A percentile compares a stretch with the other conserved stretches of the same genome.
phyloP scores from a whole-genome alignment of 306 rosid genomes.

The Corylus avellana region DNA sequence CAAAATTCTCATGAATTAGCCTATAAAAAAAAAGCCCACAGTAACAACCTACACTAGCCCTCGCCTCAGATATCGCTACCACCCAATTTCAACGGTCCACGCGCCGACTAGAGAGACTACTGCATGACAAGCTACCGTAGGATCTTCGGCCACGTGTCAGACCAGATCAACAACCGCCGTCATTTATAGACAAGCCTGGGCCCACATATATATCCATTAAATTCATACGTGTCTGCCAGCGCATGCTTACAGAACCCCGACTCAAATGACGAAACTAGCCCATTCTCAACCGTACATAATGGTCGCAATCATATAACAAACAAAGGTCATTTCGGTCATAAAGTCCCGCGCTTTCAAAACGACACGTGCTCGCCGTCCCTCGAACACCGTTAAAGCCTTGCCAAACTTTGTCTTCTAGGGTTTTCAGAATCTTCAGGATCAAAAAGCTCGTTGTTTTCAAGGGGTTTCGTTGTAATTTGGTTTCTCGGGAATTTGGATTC shows the following conservation, averaged over 20 bases:
- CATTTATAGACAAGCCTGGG: slow-evolving; percentile 17
- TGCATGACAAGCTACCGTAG: slow-evolving; percentile 1
- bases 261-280: slow-evolving; percentile 11
- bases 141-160: slow-evolving; percentile 32
- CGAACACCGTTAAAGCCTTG: slow-evolving; percentile 31
- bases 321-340: slow-evolving; percentile 10
- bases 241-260: slow-evolving; percentile 2
- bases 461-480: slow-evolving; percentile 5
- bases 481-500: slow-evolving; percentile 4
- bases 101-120: not conserved
- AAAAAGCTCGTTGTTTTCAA: not conserved
- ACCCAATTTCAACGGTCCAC: not conserved
- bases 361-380: slow-evolving; percentile 43
- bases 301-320: not conserved
- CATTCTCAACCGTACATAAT: not conserved
- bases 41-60: not conserved
- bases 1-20: too few species aligned
- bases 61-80: not conserved
- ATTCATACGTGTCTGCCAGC: slow-evolving; percentile 44
- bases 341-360: not conserved
- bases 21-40: not conserved
- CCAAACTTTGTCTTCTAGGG: slow-evolving; percentile 32
- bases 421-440: slow-evolving; percentile 39
- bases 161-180: slow-evolving; percentile 33
- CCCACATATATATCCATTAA: slow-evolving; percentile 41